A percentile compares a stretch with the other conserved stretches of the same genome.
These are phyloP conservation scores for Capsicum pubescens DNA, from an alignment of 257 asterid species.

Conservation along the genomic window DNA sequence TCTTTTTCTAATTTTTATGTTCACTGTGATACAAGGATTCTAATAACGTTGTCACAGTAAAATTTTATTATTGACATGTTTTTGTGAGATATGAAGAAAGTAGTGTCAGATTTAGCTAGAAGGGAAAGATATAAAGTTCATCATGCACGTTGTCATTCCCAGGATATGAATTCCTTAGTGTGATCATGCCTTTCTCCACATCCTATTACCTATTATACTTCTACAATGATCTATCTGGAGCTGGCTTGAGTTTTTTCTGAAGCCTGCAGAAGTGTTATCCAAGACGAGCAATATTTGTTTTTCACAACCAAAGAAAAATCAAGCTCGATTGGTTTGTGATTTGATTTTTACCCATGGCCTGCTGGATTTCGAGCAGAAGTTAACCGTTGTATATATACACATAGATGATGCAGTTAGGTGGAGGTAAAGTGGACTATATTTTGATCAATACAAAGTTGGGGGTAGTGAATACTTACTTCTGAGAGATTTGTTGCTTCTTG, in stretches of 20 bases:
- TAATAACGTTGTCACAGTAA: conserved; percentile 8
- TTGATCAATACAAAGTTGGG: neutral
- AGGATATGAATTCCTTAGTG: neutral
- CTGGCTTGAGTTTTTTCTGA: neutral
- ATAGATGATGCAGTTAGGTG: neutral
- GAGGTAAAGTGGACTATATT: neutral
- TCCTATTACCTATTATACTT: neutral
- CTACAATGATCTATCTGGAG: neutral
- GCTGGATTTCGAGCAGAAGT: neutral
- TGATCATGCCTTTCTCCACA: neutral
- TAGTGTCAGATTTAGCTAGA: neutral
- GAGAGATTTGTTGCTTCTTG: neutral
- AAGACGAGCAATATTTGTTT: neutral
- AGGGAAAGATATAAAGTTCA: neutral
- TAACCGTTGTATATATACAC: neutral
- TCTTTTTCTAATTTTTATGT: neutral
- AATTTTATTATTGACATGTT: neutral
- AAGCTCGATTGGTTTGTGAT: neutral
- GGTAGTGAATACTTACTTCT: neutral
- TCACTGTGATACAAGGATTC: conserved; percentile 3
- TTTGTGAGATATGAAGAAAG: conserved; percentile 7
- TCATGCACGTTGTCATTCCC: neutral
- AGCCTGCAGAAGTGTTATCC: neutral
- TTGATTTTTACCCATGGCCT: neutral
- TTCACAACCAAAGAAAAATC: neutral